These are phyloP conservation scores for Pleurozium schreberi DNA, from an alignment of 225 moss, liverwort and hornwort species.

Conservation along the genomic window DNA sequence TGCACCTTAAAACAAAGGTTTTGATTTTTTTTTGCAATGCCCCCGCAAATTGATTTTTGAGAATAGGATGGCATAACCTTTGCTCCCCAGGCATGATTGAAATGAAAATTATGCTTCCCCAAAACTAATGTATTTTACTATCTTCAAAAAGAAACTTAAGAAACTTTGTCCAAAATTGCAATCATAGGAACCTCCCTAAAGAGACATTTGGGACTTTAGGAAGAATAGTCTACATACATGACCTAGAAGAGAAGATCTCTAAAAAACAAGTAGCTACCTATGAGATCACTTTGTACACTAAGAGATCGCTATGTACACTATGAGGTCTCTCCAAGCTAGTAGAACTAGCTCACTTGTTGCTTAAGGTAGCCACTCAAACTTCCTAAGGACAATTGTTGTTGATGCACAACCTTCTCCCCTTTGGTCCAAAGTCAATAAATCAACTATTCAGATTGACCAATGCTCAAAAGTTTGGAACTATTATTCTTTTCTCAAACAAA, in stretches of 20 bases:
- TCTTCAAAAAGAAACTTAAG: too few relatives aligned
- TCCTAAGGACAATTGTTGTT: rapidly evolving
- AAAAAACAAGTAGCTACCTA: neutral
- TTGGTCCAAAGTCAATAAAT: neutral
- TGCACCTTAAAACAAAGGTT: too few relatives aligned
- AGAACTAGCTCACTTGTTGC: rapidly evolving
- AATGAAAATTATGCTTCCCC: neutral
- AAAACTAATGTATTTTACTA: neutral
- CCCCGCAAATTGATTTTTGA: rapidly evolving
- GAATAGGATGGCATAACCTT: too few relatives aligned
- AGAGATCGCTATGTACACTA: neutral
- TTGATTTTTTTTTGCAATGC: rapidly evolving
- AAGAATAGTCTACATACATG: neutral
- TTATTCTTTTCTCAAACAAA: neutral
- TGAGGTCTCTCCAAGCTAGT: neutral
- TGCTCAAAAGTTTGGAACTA: neutral
- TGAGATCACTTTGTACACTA: neutral
- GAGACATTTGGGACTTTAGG: neutral
- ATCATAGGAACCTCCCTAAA: rapidly evolving
- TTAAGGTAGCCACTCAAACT: neutral
- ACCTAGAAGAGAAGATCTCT: neutral
- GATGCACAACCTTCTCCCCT: neutral
- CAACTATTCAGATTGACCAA: neutral
- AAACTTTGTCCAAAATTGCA: neutral
- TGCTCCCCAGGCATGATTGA: rapidly evolving